A percentile compares a stretch with the other conserved stretches of the same genome.
phyloP scores from a whole-genome alignment of 805 yeast genomes.

The Candida krabiensis region DNA sequence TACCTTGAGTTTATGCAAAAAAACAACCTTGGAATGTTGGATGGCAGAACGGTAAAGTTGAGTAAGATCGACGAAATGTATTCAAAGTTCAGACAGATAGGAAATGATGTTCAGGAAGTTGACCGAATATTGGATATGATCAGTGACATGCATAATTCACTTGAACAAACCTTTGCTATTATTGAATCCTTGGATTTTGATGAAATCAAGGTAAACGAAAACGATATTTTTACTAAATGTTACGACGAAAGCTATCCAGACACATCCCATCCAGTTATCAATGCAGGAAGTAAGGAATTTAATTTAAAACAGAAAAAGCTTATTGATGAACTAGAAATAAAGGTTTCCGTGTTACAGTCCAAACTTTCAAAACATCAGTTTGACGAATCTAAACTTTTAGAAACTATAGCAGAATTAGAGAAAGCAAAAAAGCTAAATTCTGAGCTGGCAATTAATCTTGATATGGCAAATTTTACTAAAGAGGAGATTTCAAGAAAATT shows the following conservation, averaged over 20 bases:
- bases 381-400: conserved; percentile 29
- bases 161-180: no score
- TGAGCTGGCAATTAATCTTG: conserved; percentile 14
- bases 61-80: no score
- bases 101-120: neutral
- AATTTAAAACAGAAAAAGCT: conserved; percentile 1
- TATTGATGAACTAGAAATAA: conserved; percentile 45
- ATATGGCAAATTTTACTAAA: conserved; percentile 12
- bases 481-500: conserved; percentile 3
- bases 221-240: no score
- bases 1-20: conserved; percentile 2
- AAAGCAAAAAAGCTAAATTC: conserved; percentile 25
- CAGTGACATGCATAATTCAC: no score
- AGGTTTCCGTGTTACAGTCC: conserved; percentile 44
- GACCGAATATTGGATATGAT: neutral
- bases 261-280: no score
- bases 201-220: no score
- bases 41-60: no score
- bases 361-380: conserved; percentile 37
- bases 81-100: no score
- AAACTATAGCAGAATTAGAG: conserved; percentile 22
- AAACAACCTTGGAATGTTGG: conserved; percentile 6
- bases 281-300: no score
- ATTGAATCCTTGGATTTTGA: no score
- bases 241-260: no score